Evolutionary conservation across 225 moss, liverwort and hornwort genomes (phyloP).

Genomic region (Ulota crispa): DNA sequence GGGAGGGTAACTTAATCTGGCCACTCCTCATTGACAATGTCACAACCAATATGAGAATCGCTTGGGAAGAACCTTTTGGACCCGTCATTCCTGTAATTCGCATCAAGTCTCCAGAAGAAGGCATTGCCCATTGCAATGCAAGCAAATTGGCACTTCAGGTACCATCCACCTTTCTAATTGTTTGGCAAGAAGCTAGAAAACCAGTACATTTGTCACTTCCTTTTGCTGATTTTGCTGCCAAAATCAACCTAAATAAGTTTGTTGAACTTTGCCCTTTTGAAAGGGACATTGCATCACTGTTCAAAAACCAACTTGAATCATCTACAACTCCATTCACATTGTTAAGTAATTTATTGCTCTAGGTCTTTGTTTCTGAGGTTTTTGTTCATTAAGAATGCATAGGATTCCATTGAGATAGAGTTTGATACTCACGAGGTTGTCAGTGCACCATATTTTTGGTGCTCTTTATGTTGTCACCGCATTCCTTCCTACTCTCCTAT

Average conservation of each 20-base stretch:
- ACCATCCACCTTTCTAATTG: background rate
- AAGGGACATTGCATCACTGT: background rate
- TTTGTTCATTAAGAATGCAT: background rate
- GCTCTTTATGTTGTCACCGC: background rate
- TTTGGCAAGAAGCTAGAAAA: background rate
- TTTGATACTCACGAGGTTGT: background rate
- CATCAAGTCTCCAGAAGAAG: conserved; percentile 42
- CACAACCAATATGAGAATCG: conserved; percentile 39
- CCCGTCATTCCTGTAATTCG: conserved; percentile 39
- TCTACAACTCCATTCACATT: background rate
- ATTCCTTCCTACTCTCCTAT: background rate
- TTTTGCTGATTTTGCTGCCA: background rate
- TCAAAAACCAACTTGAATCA: background rate
- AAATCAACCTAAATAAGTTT: background rate
- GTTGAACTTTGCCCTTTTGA: background rate
- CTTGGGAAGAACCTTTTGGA: conserved; percentile 51
- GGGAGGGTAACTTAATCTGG: conserved; percentile 48
- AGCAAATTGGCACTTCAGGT: conserved; percentile 44
- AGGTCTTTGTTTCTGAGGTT: background rate
- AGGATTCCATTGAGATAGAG: background rate
- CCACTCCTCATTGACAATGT: conserved; percentile 44
- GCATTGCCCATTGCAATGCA: conserved; percentile 41
- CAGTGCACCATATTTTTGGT: background rate
- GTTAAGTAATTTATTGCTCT: background rate
- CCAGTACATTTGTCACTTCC: background rate